Conservation (phyloP, 179 eudicot genomes). For the Beta corolliflora region DNA sequence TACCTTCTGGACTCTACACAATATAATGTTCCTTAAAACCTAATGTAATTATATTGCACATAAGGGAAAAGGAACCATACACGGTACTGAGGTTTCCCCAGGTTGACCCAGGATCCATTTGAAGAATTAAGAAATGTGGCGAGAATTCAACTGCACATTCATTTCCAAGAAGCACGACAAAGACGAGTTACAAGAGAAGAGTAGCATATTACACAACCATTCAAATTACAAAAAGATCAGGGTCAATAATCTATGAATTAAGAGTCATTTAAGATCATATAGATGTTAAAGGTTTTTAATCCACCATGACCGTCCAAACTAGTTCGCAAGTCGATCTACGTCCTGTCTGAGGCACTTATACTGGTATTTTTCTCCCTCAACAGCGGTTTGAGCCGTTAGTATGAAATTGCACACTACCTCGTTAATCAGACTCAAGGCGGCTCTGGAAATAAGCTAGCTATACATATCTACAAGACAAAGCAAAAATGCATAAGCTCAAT, state of each 20-base stretch:
- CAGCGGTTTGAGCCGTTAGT: conserved; percentile 11
- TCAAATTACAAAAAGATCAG: conserved; percentile 22
- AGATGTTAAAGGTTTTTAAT: conserved; percentile 3
- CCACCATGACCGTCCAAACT: conserved; percentile 4
- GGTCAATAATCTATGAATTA: conserved; percentile 16
- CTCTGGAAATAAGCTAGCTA: conserved; percentile 38
- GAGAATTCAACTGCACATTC: conserved; percentile 18
- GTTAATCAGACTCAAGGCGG: conserved; percentile 10
- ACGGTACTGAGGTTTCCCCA: background rate
- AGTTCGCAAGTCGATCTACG: conserved; percentile 10
- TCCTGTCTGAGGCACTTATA: conserved; percentile 11
- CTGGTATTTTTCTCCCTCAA: background rate
- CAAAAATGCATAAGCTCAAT: background rate
- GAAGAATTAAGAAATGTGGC: background rate
- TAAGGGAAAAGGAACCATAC: background rate
- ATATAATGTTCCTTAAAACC: too few species aligned
- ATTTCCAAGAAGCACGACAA: conserved; percentile 5
- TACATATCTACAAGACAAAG: conserved; percentile 45
- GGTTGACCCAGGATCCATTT: background rate
- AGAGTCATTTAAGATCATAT: conserved; percentile 20
- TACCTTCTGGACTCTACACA: too few species aligned
- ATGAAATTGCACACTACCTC: conserved; percentile 17
- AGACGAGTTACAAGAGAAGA: background rate
- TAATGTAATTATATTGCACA: too few species aligned
- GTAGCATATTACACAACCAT: background rate